Evolutionary conservation across 371 early-diverging fungal species (phyloP), one percentile per base, ranked within the genome.

Genomic region (Zopfochytrium polystomum): DNA sequence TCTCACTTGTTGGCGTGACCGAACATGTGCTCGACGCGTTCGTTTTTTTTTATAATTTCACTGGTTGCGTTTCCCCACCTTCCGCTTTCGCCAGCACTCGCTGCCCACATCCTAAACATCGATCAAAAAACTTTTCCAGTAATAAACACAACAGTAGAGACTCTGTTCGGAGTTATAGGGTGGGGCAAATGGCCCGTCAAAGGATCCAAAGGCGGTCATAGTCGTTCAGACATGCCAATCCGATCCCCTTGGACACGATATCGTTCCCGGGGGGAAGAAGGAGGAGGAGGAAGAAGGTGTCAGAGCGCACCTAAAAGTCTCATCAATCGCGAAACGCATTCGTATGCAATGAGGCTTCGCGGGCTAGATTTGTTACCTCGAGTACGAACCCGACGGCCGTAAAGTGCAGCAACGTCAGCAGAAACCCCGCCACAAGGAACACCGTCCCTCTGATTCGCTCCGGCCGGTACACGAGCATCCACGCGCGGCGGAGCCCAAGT

Each of bases 311-410:
- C 27, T 11, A 18, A 0, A 45, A 38, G 18, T 15, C 9, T 15
- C n/a, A 13, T 1, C 22, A 9, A 44, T 11, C 13, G 42, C 0
- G 3, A n/a, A n/a, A n/a, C n/a, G n/a, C n/a, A n/a, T n/a, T n/a
- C n/a, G n/a, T n/a, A n/a, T n/a, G n/a, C n/a, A n/a, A n/a, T n/a
- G n/a, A n/a, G n/a, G n/a, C n/a, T n/a, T n/a, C n/a, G n/a, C n/a
- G n/a, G n/a, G n/a, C n/a, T n/a, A n/a, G n/a, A n/a, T n/a, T n/a
- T 1, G 29, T 52, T 42, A 52, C 60, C 60, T 60, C 60, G 15
- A 60, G 29, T 20, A 52, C 27, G 32, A 43, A 51, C 7, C 60
- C 60, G 7, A 52, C 7, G 0, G 52, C 11, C 11, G 60, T 52
- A 31, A 50, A 52, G 27, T 30, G 60, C 42, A 60, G 29, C 18